A percentile compares a stretch with the other conserved stretches of the same genome.
phyloP scores from a whole-genome alignment of 345 rosid species.

The Camelina laxa region DNA sequence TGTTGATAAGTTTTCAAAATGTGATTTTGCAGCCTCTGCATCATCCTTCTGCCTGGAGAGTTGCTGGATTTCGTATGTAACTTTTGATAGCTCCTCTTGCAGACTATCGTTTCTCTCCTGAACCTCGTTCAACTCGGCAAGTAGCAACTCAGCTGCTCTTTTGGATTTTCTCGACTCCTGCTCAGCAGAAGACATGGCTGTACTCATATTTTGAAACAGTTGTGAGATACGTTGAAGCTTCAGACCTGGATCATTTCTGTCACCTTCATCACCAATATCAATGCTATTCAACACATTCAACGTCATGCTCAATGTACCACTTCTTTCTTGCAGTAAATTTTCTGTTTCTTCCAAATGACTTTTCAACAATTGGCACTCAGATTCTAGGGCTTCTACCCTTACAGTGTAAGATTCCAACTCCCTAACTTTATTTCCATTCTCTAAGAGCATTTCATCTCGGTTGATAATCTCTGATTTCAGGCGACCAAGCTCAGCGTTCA shows the following conservation, averaged over 20 bases:
- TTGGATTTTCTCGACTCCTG: slow-evolving; percentile 78
- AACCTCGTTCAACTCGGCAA: slow-evolving; percentile 91
- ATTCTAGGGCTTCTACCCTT: slow-evolving; percentile 62
- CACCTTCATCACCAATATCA: slow-evolving; percentile 63
- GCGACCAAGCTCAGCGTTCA: slow-evolving; percentile 62
- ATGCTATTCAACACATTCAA: slow-evolving; percentile 57
- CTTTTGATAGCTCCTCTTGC: slow-evolving; percentile 73
- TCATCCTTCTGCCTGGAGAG: slow-evolving; percentile 59
- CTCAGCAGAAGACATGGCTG: slow-evolving; percentile 59
- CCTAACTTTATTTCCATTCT: slow-evolving; percentile 62
- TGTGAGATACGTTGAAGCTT: slow-evolving; percentile 63
- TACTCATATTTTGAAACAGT: slow-evolving; percentile 60
- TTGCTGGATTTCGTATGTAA: slow-evolving; percentile 53
- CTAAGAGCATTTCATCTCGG: slow-evolving; percentile 56
- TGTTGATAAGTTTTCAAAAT: slow-evolving; percentile 54
- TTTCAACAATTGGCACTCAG: slow-evolving; percentile 64
- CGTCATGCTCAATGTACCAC: slow-evolving; percentile 50
- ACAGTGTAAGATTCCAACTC: slow-evolving; percentile 58
- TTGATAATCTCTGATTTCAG: slow-evolving; percentile 68
- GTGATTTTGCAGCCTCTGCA: slow-evolving; percentile 66
- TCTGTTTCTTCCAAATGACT: slow-evolving; percentile 66
- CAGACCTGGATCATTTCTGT: slow-evolving; percentile 59
- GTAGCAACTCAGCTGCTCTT: slow-evolving; percentile 87
- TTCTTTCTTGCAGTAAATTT: slow-evolving; percentile 64
- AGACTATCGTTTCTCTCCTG: slow-evolving; percentile 90